Evolutionary conservation across 2,329 filamentous ascomycete species (phyloP).

Genomic region (Scedosporium minutisporum): DNA sequence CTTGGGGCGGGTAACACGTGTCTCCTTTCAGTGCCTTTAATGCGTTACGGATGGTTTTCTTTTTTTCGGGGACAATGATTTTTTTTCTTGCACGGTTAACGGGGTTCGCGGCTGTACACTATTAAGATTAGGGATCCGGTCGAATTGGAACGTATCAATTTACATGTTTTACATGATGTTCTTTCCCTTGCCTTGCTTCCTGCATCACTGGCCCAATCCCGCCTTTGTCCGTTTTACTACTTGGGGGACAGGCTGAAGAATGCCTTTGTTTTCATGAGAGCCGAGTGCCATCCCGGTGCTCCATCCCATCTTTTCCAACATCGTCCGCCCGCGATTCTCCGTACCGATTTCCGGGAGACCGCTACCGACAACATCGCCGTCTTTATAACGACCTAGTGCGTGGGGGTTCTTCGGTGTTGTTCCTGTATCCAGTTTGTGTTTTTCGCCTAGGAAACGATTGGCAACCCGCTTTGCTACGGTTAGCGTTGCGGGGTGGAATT

Average conservation of each 20-base stretch:
- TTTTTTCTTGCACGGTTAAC: constrained; percentile 45
- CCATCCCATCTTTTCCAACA: constrained; percentile 99
- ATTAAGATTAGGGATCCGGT: constrained; percentile 53
- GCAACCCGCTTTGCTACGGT: background rate
- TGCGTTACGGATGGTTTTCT: constrained; percentile 65
- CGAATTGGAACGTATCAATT: constrained; percentile 23
- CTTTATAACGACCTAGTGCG: constrained; percentile 22
- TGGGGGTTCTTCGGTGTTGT: background rate
- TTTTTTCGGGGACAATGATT: constrained; percentile 59
- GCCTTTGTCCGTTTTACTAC: constrained; percentile 80
- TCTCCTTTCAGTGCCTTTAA: constrained; percentile 51
- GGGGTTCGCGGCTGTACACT: constrained; percentile 68
- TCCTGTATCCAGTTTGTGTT: background rate
- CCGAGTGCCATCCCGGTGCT: constrained; percentile 77
- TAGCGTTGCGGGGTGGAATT: constrained; percentile 31
- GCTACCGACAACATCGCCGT: constrained; percentile 83
- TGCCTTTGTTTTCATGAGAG: constrained; percentile 74
- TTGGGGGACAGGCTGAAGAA: constrained; percentile 75
- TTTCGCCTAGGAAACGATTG: background rate
- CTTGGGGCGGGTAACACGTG: constrained; percentile 9
- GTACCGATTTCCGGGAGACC: constrained; percentile 73
- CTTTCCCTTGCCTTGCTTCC: background rate
- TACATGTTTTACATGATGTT: constrained; percentile 4
- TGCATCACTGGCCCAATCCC: constrained; percentile 54
- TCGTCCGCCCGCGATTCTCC: constrained; percentile 73